phyloP scores from a whole-genome alignment of 1,284 basidiomycete genomes.

The Ceratorhiza oryzae-sativae region DNA sequence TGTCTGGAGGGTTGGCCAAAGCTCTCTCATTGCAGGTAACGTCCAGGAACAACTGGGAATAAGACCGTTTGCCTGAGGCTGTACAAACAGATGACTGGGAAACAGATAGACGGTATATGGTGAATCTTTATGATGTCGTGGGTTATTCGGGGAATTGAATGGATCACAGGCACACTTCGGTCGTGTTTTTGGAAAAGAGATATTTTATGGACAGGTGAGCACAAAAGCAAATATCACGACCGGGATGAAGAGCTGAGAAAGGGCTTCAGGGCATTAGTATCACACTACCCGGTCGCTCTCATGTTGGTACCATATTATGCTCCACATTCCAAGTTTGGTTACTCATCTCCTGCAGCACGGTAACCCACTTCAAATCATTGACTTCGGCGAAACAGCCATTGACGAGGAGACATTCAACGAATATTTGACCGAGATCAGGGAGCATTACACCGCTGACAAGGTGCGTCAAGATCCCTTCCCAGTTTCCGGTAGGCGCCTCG shows the following conservation, averaged over 20 bases:
- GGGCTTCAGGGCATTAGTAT: conserved; percentile 64
- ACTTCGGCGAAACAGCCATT: conserved; percentile 83
- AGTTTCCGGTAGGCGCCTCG: not conserved
- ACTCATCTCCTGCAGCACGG: conserved; percentile 68
- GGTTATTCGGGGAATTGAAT: too few relatives aligned
- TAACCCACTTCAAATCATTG: conserved; percentile 72
- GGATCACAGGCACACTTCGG: conserved; percentile 78
- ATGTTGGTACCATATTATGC: conserved; percentile 56
- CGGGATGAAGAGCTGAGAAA: not conserved
- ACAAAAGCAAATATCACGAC: not conserved
- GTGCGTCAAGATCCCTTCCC: conserved; percentile 53
- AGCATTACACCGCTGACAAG: conserved; percentile 86
- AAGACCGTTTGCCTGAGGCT: too few relatives aligned
- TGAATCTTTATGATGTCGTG: conserved; percentile 52
- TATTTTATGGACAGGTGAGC: conserved; percentile 78
- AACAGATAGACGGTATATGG: conserved; percentile 90
- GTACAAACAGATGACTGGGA: conserved; percentile 81
- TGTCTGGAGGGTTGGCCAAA: conserved; percentile 83
- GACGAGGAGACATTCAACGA: conserved; percentile 86
- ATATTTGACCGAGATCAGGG: conserved; percentile 74
- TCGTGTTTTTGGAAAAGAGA: conserved; percentile 87
- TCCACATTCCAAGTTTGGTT: not conserved
- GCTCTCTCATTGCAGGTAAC: conserved; percentile 78
- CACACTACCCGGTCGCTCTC: conserved; percentile 74
- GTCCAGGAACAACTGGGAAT: too few relatives aligned